These are phyloP conservation scores for Pinus albicaulis DNA, from an alignment of 75 land plant species.

Conservation along the genomic window DNA sequence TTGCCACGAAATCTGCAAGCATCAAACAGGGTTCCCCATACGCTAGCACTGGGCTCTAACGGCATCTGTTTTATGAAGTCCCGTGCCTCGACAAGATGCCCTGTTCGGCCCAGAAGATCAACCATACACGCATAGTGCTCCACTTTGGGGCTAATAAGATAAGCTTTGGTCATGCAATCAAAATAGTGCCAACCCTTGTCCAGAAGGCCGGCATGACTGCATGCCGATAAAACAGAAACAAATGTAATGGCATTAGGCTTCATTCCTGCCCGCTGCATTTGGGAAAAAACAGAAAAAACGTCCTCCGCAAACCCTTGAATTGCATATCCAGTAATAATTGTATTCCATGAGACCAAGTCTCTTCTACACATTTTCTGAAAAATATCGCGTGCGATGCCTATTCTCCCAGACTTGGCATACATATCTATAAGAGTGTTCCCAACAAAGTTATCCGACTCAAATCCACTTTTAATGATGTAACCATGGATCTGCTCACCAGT, in stretches of 20 bases:
- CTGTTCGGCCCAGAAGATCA: slow-evolving; percentile 16
- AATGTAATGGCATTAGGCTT: slow-evolving; percentile 10
- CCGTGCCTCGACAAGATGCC: slow-evolving; percentile 8
- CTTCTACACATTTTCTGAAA: background rate
- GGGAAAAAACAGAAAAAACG: background rate
- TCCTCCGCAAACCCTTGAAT: background rate
- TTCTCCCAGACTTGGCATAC: slow-evolving; percentile 7
- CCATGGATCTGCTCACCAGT: background rate
- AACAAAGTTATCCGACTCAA: no score
- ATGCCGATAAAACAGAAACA: slow-evolving; percentile 5
- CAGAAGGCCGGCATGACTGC: slow-evolving; percentile 9
- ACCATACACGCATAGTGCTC: slow-evolving; percentile 20
- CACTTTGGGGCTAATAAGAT: background rate
- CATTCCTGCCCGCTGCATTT: slow-evolving; percentile 8
- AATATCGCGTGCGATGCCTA: background rate
- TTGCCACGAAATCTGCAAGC: background rate
- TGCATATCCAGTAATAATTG: slow-evolving; percentile 2
- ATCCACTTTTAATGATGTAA: no score
- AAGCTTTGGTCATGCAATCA: background rate
- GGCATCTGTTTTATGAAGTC: slow-evolving; percentile 12
- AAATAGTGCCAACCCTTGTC: slow-evolving; percentile 2
- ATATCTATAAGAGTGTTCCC: slow-evolving; percentile 1
- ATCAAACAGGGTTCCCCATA: background rate
- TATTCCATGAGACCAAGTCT: slow-evolving; percentile 5
- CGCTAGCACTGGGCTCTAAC: background rate